phyloP scores from a whole-genome alignment of 257 asterid genomes.

The Gentiana straminea region DNA sequence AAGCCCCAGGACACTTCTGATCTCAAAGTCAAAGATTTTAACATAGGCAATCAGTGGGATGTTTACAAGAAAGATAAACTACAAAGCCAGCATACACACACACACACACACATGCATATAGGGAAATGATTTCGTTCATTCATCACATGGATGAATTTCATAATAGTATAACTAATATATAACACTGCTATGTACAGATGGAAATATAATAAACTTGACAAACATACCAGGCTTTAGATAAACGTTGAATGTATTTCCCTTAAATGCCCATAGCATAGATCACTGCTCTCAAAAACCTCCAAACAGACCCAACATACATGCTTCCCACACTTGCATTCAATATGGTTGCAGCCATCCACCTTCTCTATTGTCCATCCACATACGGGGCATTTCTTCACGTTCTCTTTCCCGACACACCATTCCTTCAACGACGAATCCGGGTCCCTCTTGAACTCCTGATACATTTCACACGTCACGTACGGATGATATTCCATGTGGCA shows the following conservation, averaged over 20 bases:
- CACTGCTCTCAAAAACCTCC: constrained; percentile 34
- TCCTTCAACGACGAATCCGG: constrained; percentile 71
- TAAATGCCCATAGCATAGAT: constrained; percentile 65
- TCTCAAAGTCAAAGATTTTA: too few relatives aligned
- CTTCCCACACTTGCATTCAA: constrained; percentile 69
- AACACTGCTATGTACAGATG: not conserved
- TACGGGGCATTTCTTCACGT: constrained; percentile 67
- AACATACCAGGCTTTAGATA: constrained; percentile 11
- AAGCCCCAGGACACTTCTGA: too few relatives aligned
- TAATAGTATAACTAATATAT: too few relatives aligned
- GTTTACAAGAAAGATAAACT: too few relatives aligned
- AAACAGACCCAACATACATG: constrained; percentile 89
- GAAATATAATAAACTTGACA: not conserved
- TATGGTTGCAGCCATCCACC: constrained; percentile 85
- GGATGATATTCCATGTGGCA: constrained; percentile 92
- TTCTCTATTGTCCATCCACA: constrained; percentile 80
- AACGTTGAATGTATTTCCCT: constrained; percentile 43
- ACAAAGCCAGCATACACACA: not conserved
- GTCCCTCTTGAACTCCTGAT: constrained; percentile 51
- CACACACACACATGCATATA: not conserved
- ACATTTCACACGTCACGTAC: constrained; percentile 52
- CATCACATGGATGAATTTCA: too few relatives aligned
- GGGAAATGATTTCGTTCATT: too few relatives aligned
- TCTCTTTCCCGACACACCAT: constrained; percentile 67
- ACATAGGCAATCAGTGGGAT: too few relatives aligned